These are phyloP conservation scores for Cunninghamia lanceolata DNA, from an alignment of 75 land plant genomes.

Conservation along the genomic window DNA sequence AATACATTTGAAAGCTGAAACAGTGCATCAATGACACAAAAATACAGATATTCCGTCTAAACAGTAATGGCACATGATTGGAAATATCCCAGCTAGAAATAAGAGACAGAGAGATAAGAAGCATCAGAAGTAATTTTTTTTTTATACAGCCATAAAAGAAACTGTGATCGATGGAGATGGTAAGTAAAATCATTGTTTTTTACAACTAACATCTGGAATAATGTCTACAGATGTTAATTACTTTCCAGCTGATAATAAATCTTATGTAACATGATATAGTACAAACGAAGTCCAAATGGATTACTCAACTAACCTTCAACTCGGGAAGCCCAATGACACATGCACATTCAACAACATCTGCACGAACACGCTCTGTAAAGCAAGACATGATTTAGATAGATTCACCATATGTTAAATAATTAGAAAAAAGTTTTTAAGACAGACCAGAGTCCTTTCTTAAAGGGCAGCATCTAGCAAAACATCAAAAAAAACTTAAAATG, in stretches of 20 bases:
- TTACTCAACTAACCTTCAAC: conserved; percentile 48
- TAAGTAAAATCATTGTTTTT: background rate
- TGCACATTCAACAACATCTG: conserved; percentile 87
- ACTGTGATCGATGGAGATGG: background rate
- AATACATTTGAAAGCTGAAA: background rate
- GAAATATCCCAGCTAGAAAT: background rate
- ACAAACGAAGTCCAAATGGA: background rate
- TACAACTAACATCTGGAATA: no score
- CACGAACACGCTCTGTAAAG: conserved; percentile 69
- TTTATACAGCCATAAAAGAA: background rate
- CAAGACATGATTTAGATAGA: background rate
- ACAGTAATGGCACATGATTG: background rate
- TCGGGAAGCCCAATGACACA: conserved; percentile 82
- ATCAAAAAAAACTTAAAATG: background rate
- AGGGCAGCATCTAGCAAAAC: background rate
- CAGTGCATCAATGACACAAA: background rate
- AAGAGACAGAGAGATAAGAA: background rate
- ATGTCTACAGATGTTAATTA: background rate
- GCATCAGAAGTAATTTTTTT: background rate
- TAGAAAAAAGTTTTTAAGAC: background rate
- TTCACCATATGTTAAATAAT: background rate
- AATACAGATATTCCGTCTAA: background rate
- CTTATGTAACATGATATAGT: background rate
- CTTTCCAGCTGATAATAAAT: background rate
- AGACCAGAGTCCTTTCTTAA: background rate